A percentile compares a stretch with the other conserved stretches of the same genome.
These are phyloP conservation scores for Crepidotus variabilis DNA, from an alignment of 768 basidiomycete genomes.

Conservation along the genomic window DNA sequence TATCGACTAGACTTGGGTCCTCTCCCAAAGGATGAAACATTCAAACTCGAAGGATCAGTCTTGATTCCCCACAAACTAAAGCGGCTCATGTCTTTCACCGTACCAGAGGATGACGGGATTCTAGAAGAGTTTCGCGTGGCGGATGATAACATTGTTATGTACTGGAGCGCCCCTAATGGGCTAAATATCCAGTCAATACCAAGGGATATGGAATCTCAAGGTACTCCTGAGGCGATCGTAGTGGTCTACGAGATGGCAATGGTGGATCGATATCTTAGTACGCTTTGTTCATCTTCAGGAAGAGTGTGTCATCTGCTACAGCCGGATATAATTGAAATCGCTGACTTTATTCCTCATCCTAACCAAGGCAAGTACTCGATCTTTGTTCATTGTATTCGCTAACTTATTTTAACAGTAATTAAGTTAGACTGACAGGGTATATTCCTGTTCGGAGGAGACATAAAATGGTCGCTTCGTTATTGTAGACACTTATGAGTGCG, in stretches of 20 bases:
- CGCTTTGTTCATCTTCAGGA: background rate
- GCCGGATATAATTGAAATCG: background rate
- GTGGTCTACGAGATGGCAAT: background rate
- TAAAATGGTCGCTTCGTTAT: no score
- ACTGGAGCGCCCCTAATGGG: background rate
- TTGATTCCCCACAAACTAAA: background rate
- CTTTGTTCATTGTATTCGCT: no score
- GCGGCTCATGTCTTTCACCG: background rate
- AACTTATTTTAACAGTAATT: no score
- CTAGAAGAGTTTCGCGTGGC: background rate
- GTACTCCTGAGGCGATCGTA: background rate
- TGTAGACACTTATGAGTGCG: no score
- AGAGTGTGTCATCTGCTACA: background rate
- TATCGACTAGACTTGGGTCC: background rate
- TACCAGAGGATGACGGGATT: background rate
- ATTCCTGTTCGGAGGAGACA: no score
- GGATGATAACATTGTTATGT: background rate
- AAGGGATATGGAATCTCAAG: background rate
- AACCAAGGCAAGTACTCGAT: background rate
- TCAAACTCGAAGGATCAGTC: background rate
- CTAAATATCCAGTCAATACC: background rate
- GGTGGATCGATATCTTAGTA: background rate
- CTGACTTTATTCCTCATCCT: background rate
- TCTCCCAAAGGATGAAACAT: background rate
- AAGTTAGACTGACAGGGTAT: no score